phyloP scores from a whole-genome alignment of 768 basidiomycete genomes.

The Sistotremastrum niveocremeum region DNA sequence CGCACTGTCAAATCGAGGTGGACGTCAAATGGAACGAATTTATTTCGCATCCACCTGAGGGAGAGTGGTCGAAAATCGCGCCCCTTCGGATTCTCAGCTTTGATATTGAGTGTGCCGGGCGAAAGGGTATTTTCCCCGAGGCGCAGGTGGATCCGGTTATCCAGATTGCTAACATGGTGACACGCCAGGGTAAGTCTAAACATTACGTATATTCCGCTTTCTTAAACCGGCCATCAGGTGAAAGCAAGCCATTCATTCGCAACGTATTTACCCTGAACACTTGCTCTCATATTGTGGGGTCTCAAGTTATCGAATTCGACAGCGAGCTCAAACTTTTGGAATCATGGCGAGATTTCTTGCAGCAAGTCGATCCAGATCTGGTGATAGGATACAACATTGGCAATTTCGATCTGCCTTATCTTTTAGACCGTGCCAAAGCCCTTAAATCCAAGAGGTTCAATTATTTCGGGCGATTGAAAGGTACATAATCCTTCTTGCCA shows the following conservation, averaged over 20 bases:
- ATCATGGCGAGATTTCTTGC: conserved; percentile 83
- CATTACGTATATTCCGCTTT: background rate
- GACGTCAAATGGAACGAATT: conserved; percentile 74
- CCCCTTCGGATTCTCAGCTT: conserved; percentile 92
- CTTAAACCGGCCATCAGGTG: conserved; percentile 38
- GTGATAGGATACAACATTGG: conserved; percentile 94
- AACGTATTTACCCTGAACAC: conserved; percentile 94
- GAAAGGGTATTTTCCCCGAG: conserved; percentile 96
- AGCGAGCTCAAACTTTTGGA: conserved; percentile 63
- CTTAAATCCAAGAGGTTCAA: conserved; percentile 59
- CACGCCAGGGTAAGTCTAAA: conserved; percentile 65
- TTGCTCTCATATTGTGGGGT: conserved; percentile 94
- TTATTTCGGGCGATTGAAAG: conserved; percentile 59
- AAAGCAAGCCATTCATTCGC: conserved; percentile 84
- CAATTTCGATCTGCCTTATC: conserved; percentile 92
- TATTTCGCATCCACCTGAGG: conserved; percentile 85
- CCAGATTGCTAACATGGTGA: conserved; percentile 99
- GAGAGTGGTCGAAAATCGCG: conserved; percentile 82
- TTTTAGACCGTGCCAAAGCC: conserved; percentile 82
- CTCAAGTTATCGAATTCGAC: conserved; percentile 78
- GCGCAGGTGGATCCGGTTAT: conserved; percentile 85
- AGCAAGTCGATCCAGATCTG: conserved; percentile 86
- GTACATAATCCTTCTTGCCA: conserved; percentile 27
- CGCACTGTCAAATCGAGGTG: conserved; percentile 84
- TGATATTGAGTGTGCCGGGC: conserved; percentile 97